Evolutionary conservation across 257 asterid species (phyloP), one percentile per base, ranked within the genome.

Genomic region (Jaltomata sinuosa): DNA sequence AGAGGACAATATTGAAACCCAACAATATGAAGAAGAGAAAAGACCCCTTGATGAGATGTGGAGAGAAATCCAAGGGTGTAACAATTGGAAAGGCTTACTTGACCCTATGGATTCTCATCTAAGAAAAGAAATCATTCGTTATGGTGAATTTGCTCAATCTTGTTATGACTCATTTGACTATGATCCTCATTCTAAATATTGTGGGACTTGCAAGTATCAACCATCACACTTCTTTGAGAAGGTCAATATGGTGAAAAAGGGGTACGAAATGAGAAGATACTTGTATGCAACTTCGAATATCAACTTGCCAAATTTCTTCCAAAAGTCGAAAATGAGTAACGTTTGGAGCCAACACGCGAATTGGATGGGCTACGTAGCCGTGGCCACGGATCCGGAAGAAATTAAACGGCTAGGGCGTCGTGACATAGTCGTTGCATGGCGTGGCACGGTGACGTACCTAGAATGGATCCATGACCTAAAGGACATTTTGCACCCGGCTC

Each of bases 331-430:
- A n/a, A 11, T 85, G 36, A 76, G 86, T 77, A 90, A 89, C 32
- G 82, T 93, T 47, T 93, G 97, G 98, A 94, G 97, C 87, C 95
- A 88, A 85, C 95, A 91, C 79, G 94, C 97, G 3, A 93, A 93
- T 85, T 91, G 97, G 98, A 92, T 94, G 94, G 97, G 97, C 18
- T 94, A 93, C 67, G 97, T 94, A 9, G 97, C 95, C 0, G 93
- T 94, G 0, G 80, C 95, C 53, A 89, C 89, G 7, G 96, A 92
- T 85, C 91, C 88, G 12, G 88, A 82, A 0, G 94, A 92, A 83
- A 87, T 94, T 1, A 86, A 83, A 12, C 90, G 97, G 11, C 90
- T 94, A 1, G 97, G 98, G 14, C 93, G 97, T 18, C 93, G 98
- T 1, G 96, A 92, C 88, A 87, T 93, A 45, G 88, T 93, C 27